A percentile compares a stretch with the other conserved stretches of the same genome.
These are phyloP conservation scores for Diplodia scrobiculata DNA, from an alignment of 2,329 filamentous ascomycete species.

Conservation along the genomic window DNA sequence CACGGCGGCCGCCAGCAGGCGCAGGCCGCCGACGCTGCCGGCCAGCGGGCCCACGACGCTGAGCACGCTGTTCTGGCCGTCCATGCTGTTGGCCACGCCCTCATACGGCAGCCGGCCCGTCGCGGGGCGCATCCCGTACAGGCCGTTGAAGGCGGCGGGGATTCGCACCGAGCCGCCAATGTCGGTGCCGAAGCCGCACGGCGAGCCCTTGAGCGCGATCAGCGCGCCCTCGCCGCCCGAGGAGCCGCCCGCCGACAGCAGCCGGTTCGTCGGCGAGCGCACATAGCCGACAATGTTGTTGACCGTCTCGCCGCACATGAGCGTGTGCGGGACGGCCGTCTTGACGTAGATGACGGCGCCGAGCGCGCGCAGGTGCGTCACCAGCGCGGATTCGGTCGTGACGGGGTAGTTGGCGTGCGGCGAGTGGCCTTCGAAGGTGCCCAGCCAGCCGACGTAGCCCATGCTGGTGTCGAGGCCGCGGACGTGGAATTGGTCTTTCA, in stretches of 20 bases:
- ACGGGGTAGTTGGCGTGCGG: conserved; percentile 54
- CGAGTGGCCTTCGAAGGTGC: conserved; percentile 59
- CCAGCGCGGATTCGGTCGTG: conserved; percentile 61
- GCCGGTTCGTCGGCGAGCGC: conserved; percentile 59
- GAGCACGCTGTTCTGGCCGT: conserved; percentile 64
- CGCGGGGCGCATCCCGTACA: conserved; percentile 60
- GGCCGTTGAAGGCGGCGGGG: conserved; percentile 61
- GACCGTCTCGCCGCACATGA: conserved; percentile 62
- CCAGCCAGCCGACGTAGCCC: conserved; percentile 68
- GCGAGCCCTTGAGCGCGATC: conserved; percentile 56
- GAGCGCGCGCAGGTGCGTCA: conserved; percentile 55
- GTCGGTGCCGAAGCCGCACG: conserved; percentile 62
- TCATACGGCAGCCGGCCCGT: conserved; percentile 53
- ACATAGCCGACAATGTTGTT: conserved; percentile 64
- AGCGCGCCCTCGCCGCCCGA: conserved; percentile 63
- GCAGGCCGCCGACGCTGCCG: conserved; percentile 57
- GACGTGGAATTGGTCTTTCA: conserved; percentile 56
- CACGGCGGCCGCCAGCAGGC: conserved; percentile 59
- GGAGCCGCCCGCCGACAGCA: conserved; percentile 59
- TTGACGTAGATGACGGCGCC: conserved; percentile 60
- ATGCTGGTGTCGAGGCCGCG: conserved; percentile 53
- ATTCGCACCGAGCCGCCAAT: conserved; percentile 61
- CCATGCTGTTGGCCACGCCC: conserved; percentile 61
- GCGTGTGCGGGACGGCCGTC: conserved; percentile 60
- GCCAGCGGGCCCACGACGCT: conserved; percentile 67